Evolutionary conservation across 2,329 filamentous ascomycete genomes (phyloP).

Genomic region (Thermoascus crustaceus): DNA sequence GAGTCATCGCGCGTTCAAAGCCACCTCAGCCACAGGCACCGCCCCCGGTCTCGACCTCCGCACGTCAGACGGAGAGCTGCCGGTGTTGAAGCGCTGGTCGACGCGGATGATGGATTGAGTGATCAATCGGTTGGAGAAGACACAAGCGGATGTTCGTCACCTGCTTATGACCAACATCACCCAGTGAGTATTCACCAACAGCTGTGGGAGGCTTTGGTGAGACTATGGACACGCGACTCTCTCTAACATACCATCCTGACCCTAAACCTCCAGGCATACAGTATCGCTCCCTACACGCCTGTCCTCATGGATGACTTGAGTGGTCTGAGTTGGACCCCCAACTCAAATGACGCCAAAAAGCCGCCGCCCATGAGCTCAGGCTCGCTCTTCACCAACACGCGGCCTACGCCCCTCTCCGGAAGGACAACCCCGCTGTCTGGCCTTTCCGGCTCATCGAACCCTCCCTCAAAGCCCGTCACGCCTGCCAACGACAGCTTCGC

Average conservation of each 20-base stretch:
- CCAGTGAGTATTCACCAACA: background rate
- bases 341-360: constrained; percentile 26
- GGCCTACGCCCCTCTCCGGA: constrained; percentile 33
- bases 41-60: too few species aligned
- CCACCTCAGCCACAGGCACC: too few species aligned
- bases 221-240: background rate
- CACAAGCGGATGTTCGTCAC: background rate
- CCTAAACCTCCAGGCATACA: constrained; percentile 12
- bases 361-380: constrained; percentile 29
- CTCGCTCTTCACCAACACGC: constrained; percentile 27
- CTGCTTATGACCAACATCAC: background rate
- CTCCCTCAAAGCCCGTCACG: constrained; percentile 33
- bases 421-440: constrained; percentile 36
- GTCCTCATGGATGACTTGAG: constrained; percentile 41
- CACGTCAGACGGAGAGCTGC: too few species aligned
- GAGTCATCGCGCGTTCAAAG: too few species aligned
- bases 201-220: background rate
- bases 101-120: too few species aligned
- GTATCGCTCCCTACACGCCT: constrained; percentile 1
- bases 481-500: constrained; percentile 49
- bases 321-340: constrained; percentile 38
- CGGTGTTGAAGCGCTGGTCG: too few species aligned
- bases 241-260: constrained; percentile 11
- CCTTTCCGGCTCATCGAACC: constrained; percentile 22
- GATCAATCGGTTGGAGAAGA: too few species aligned